These are phyloP conservation scores for Hymenotorrendiella dingleyae DNA, from an alignment of 2,329 filamentous ascomycete species.

Conservation along the genomic window DNA sequence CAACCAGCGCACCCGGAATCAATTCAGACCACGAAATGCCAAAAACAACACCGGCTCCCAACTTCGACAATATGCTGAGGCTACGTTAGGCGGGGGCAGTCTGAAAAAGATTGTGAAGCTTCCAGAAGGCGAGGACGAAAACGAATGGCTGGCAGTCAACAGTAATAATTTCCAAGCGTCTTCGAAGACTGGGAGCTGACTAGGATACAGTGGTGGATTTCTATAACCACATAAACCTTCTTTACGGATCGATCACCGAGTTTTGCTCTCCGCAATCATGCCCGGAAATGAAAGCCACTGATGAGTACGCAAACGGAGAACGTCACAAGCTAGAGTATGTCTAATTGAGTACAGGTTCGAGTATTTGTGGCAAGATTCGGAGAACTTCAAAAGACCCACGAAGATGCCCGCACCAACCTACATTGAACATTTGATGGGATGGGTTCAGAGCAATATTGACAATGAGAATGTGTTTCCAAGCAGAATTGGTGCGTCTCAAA, in stretches of 20 bases:
- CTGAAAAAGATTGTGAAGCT: constrained; percentile 94
- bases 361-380: constrained; percentile 96
- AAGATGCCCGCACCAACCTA: constrained; percentile 98
- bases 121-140: constrained; percentile 93
- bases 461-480: constrained; percentile 95
- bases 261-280: constrained; percentile 97
- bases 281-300: constrained; percentile 99
- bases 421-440: constrained; percentile 95
- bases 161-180: constrained; percentile 47
- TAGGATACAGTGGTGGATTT: constrained; percentile 84
- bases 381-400: constrained; percentile 90
- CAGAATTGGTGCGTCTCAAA: constrained; percentile 66
- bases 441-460: constrained; percentile 93
- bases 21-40: constrained; percentile 81
- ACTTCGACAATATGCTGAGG: constrained; percentile 95
- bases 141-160: constrained; percentile 98
- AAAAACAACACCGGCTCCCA: constrained; percentile 91
- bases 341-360: constrained; percentile 63
- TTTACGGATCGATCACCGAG: constrained; percentile 97
- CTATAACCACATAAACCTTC: constrained; percentile 99
- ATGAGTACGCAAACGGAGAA: constrained; percentile 60
- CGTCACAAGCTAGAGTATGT: background rate
- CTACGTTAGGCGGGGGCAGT: constrained; percentile 90
- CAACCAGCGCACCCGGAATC: constrained; percentile 80
- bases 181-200: constrained; percentile 23